These are phyloP conservation scores for Solanum verrucosum DNA, from an alignment of 257 asterid genomes.

Conservation along the genomic window DNA sequence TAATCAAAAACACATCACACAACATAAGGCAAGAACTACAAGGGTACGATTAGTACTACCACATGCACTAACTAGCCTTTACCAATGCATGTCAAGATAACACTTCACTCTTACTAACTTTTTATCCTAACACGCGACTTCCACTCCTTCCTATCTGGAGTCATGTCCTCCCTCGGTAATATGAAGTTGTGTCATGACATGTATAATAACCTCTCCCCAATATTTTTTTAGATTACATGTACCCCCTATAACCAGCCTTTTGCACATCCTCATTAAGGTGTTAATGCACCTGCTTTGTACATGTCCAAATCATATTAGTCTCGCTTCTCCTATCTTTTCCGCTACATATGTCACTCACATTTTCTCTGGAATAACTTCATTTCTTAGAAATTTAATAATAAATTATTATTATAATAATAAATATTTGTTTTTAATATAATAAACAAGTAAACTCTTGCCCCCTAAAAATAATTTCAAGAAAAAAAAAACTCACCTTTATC, in stretches of 20 bases:
- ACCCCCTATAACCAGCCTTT: background rate
- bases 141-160: background rate
- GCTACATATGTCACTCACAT: accelerated
- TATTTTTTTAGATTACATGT: background rate
- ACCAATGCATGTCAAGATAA: background rate
- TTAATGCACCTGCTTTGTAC: no score
- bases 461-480: background rate
- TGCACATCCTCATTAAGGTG: background rate
- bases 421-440: no score
- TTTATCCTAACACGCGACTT: background rate
- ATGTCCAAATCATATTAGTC: accelerated
- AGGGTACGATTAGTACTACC: background rate
- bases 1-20: background rate
- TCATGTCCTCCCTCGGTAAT: background rate
- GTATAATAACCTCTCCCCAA: background rate
- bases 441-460: background rate
- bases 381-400: no score
- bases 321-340: accelerated
- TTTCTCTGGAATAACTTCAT: no score
- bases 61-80: background rate
- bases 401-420: no score
- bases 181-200: no score
- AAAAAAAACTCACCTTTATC: background rate
- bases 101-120: background rate
- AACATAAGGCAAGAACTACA: background rate